Base-by-base conservation (phyloP, 768 basidiomycete species). In the Lactarius tabidus region DNA sequence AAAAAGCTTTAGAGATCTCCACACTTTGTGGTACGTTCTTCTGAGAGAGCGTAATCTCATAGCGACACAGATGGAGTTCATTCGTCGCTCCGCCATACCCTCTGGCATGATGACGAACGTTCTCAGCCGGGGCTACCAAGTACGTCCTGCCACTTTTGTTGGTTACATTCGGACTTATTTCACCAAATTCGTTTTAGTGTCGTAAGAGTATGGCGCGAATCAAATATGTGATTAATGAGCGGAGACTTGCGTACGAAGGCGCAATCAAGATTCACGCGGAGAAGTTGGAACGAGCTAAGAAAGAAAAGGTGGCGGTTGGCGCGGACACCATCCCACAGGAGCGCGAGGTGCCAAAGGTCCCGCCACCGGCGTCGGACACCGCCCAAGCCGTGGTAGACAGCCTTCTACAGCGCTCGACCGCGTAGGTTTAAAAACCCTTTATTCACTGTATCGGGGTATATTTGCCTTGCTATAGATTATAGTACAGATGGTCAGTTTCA, bases 171-270 rank as follows among this genome's bases (percentile, higher is more conserved):
- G 33, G 58, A 48, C 39, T 17, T 33, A 20, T 53, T 23, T 63
- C 38, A 36, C 20, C 8, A 18, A 65, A 10, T 51, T 28, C 20
- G 12, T 54, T 43, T 9, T 39, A 97, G 94, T 89, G 87, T 76
- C 89, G 91, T 26, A 96, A 95, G 80, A 89, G 92, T 23, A 96
- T 97, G 94, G 93, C 92, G n/a, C 87, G 93, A 23, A 93, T 98
- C 75, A 98, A 98, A 75, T 86, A 84, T 64, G 87, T 98, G 26
- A 79, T 98, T 57, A 93, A 93, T 72, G 95, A 98, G 73, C 88
- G 97, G 39, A 83, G 95, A 53, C 74, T 93, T 28, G 93, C 92
- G 10, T 90, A 93, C 67, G 85, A 91, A 67, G 85, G 88, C 14
- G 92, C 92, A 10, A 65, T 73, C 39, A 65, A 72, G 60, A 72